Base-by-base conservation (phyloP, 2,329 filamentous ascomycete genomes). In the Fusarium equiseti region DNA sequence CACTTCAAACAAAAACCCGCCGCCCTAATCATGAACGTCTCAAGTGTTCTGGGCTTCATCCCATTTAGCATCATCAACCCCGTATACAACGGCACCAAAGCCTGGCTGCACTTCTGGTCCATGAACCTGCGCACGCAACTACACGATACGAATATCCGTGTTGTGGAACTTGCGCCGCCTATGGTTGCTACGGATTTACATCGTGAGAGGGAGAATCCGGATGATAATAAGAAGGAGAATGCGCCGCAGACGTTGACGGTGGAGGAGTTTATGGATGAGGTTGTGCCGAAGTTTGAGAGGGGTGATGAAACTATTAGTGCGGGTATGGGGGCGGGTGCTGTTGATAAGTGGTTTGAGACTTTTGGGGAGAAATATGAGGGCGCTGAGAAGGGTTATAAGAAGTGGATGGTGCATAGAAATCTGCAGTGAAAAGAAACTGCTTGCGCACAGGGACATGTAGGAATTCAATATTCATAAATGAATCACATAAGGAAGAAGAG, bases 221-320 rank as follows among this genome's bases (percentile, higher is more conserved):
- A 88, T 67, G 85, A 89, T 65, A 89, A 89, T 59, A 89, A 88
- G 77, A 89, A 88, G 78, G 77, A 83, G 8, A 84, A 86, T n/a
- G 87, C 86, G 40, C 68, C 66, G 3, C 62, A 56, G 12, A 60
- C 74, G 0, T 68, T 90, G 75, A 81, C 77, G 1, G 75, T 88
- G 6, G 83, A 86, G 1, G 87, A 89, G 76, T 89, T 89, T 66
- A 85, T 88, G 78, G 77, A 81, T 8, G 83, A 85, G 54, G 77
- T 88, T 3, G 68, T 77, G 2, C 72, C 73, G 48, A 83, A 83
- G 65, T 80, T 85, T 77, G 82, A 85, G 73, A 76, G 75, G 2
- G 86, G 84, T 0, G 79, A 83, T 10, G 84, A 86, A 54, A 83
- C 81, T 5, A 85, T 89, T 63, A 77, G 78, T 9, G 84, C 85